Evolutionary conservation across 1,284 basidiomycete genomes (phyloP), one percentile per base, ranked within the genome.

Genomic region (Xanthoconium separans): DNA sequence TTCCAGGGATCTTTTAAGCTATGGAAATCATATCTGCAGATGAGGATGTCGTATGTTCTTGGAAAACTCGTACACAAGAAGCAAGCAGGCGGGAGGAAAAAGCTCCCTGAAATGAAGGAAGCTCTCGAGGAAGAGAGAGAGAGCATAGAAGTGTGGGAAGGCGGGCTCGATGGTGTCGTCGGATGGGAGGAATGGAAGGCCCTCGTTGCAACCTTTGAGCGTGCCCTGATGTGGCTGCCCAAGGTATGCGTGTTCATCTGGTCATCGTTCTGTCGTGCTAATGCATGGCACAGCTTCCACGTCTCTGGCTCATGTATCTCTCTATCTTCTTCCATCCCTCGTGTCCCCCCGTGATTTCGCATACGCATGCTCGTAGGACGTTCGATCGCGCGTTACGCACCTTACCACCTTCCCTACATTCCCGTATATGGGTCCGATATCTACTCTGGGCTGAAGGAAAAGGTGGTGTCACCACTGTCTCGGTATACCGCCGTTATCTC

Each of bases 101-200:
- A 93, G 75, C 82, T 94, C 55, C 84, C 86, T 10, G 91, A 93
- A 66, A 91, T 95, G 82, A 83, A 89, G 69, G 91, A 93, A 55
- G 91, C 89, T 53, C 73, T 94, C 55, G 93, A 94, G 66, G 89
- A 93, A 33, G 93, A 93, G 58, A 77, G 82, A 55, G 85, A 90
- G 58, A 85, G 89, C 61, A 60, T 85, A 44, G 87, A 92, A 68
- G 74, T 84, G 58, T 98, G 93, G 91, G 83, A 91, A 48, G 87
- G 85, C 18, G 89, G 91, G 6, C 74, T 99, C 50, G 92, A 99
- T 66, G 86, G 90, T 6, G 78, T 92, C 5, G 79, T 97, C 20
- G 97, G 96, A 3, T 96, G 88, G 84, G 86, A 91, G 58, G 97
- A 99, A 72, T 99, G 97, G 97, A 91, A 85, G 66, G 77, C 86